Percentiles rank a stretch among this genome's conserved stretches.
These are phyloP conservation scores for Parathielavia hyrcaniae DNA, from an alignment of 495 filamentous ascomycete species.

Conservation along the genomic window DNA sequence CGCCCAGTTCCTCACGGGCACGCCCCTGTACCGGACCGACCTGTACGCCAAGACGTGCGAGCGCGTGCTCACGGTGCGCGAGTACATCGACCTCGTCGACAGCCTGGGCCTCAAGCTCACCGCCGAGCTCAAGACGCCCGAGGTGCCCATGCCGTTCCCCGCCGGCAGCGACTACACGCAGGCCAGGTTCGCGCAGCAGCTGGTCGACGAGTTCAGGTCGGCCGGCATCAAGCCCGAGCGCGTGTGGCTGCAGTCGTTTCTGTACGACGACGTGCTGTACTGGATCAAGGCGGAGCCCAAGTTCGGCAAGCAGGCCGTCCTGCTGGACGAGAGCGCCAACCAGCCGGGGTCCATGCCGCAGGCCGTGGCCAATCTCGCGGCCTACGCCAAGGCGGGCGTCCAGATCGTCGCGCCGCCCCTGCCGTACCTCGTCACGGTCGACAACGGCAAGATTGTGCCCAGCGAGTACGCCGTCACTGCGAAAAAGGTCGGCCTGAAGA, in stretches of 20 bases:
- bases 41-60: conserved; percentile 51
- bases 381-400: conserved; percentile 42
- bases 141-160: conserved; percentile 56
- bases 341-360: conserved; percentile 36
- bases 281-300: conserved; percentile 53
- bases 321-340: conserved; percentile 53
- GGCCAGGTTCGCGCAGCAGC: conserved; percentile 50
- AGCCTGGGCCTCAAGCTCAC: conserved; percentile 51
- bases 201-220: conserved; percentile 53
- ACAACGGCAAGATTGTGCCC: conserved; percentile 38
- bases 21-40: conserved; percentile 51
- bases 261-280: conserved; percentile 54
- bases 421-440: conserved; percentile 38
- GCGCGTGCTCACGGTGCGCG: conserved; percentile 47
- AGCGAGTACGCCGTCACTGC: conserved; percentile 43
- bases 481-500: conserved; percentile 48
- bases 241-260: conserved; percentile 56
- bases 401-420: conserved; percentile 40
- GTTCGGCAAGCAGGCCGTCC: conserved; percentile 53
- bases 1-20: conserved; percentile 47
- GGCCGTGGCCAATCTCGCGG: conserved; percentile 45
- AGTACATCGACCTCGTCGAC: conserved; percentile 50
- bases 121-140: conserved; percentile 55
- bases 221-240: conserved; percentile 47
- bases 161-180: conserved; percentile 48